These are phyloP conservation scores for Cucumis melo DNA, from an alignment of 306 rosid genomes.

Conservation along the genomic window DNA sequence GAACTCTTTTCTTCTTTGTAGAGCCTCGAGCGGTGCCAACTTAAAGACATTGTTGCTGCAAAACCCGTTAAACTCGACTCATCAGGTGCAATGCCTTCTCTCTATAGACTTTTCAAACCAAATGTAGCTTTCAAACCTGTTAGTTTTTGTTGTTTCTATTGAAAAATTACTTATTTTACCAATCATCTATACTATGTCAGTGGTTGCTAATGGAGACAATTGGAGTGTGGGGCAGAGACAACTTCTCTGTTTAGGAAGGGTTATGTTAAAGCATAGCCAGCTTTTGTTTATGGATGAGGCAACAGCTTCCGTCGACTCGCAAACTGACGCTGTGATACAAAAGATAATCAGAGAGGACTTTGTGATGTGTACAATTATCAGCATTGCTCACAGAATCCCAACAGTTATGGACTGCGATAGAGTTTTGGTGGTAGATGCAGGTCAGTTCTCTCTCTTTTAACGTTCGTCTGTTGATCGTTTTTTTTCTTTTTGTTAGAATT, in stretches of 20 bases:
- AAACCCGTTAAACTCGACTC: conserved; percentile 74
- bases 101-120: neutral
- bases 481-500: neutral
- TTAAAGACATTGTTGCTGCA: conserved; percentile 63
- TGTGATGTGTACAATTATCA: conserved; percentile 69
- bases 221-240: conserved; percentile 99
- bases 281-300: conserved; percentile 92
- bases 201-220: conserved; percentile 79
- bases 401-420: conserved; percentile 89
- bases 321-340: conserved; percentile 81
- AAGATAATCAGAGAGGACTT: conserved; percentile 86
- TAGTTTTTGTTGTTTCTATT: neutral
- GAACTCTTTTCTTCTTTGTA: conserved; percentile 12
- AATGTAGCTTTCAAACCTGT: neutral
- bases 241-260: conserved; percentile 81
- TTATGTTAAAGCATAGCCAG: conserved; percentile 79
- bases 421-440: conserved; percentile 79
- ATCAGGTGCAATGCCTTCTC: conserved; percentile 35
- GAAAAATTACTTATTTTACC: neutral
- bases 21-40: conserved; percentile 91
- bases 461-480: neutral
- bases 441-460: conserved; percentile 12
- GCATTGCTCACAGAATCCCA: conserved; percentile 97
- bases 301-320: conserved; percentile 94
- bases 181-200: conserved; percentile 17